Conservation (phyloP, 1,139 yeast species). For the Suhomyces atakaporum region DNA sequence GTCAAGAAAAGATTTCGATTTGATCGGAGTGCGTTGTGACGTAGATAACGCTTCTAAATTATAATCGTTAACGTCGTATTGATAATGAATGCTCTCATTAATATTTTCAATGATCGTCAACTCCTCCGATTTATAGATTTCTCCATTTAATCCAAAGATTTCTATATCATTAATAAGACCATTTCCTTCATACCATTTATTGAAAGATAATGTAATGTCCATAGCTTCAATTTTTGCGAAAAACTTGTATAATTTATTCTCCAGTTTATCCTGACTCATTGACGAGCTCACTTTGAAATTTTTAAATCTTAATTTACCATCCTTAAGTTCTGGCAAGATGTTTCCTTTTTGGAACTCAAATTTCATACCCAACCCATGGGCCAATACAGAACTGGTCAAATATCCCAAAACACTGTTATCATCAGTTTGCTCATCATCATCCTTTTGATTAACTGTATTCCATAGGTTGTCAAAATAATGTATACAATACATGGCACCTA, state of each 20-base stretch:
- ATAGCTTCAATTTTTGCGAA: slow-evolving; percentile 53
- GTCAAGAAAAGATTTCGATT: slow-evolving; percentile 25
- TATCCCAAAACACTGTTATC: slow-evolving; percentile 34
- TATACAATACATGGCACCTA: slow-evolving; percentile 52
- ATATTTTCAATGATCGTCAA: slow-evolving; percentile 1
- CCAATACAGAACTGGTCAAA: slow-evolving; percentile 38
- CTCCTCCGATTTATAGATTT: slow-evolving; percentile 26
- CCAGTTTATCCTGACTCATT: slow-evolving; percentile 10
- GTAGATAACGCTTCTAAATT: slow-evolving; percentile 20
- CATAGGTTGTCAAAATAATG: slow-evolving; percentile 40
- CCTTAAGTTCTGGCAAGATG: slow-evolving; percentile 50
- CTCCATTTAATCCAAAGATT: slow-evolving; percentile 62
- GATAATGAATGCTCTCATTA: slow-evolving; percentile 34
- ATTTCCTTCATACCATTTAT: slow-evolving; percentile 69
- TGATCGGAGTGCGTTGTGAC: background rate
- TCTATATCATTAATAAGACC: slow-evolving; percentile 68
- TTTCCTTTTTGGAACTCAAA: slow-evolving; percentile 40
- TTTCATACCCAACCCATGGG: slow-evolving; percentile 42
- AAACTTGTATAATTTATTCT: slow-evolving; percentile 20
- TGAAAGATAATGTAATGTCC: slow-evolving; percentile 60
- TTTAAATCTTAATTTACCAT: slow-evolving; percentile 62
- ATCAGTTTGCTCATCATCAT: slow-evolving; percentile 15
- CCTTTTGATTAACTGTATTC: slow-evolving; percentile 18
- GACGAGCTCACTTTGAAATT: slow-evolving; percentile 45
- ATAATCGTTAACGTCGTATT: slow-evolving; percentile 36